Percentiles rank a stretch among this genome's conserved stretches.
Conservation (phyloP, 2,329 filamentous ascomycete genomes). For the Trichoderma sp. region DNA sequence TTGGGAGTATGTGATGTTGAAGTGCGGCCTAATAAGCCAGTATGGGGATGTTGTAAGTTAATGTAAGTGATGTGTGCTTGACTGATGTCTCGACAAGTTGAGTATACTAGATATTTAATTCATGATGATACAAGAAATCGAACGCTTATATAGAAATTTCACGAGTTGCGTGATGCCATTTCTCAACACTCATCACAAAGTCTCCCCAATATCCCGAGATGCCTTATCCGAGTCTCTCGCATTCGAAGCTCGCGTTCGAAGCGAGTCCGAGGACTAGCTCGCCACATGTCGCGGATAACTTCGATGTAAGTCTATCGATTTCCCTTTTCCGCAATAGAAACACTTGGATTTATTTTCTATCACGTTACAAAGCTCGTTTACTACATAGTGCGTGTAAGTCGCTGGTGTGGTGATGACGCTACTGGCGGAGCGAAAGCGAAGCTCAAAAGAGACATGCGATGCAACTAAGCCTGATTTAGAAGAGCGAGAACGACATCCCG, state of each 20-base stretch:
- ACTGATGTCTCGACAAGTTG: not conserved
- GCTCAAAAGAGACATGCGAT: not conserved
- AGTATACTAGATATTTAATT: accelerated
- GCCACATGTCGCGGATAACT: not conserved
- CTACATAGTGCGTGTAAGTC: not conserved
- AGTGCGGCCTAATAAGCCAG: not conserved
- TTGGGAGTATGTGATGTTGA: not conserved
- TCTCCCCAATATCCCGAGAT: not conserved
- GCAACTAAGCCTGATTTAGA: not conserved
- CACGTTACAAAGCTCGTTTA: not conserved
- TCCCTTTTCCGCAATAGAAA: not conserved
- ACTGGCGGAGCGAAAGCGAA: constrained; percentile 13
- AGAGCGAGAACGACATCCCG: constrained; percentile 18
- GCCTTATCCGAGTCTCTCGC: not conserved
- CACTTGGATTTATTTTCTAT: not conserved
- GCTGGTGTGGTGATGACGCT: not conserved
- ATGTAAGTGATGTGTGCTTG: not conserved
- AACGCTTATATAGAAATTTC: not conserved
- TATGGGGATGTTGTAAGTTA: not conserved
- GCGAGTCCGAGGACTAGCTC: not conserved
- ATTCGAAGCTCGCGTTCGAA: not conserved
- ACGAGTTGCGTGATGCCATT: not conserved
- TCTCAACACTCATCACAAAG: not conserved
- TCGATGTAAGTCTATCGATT: not conserved
- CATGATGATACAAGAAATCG: not conserved